phyloP scores from a whole-genome alignment of 768 basidiomycete genomes.

The Jaapia argillacea region DNA sequence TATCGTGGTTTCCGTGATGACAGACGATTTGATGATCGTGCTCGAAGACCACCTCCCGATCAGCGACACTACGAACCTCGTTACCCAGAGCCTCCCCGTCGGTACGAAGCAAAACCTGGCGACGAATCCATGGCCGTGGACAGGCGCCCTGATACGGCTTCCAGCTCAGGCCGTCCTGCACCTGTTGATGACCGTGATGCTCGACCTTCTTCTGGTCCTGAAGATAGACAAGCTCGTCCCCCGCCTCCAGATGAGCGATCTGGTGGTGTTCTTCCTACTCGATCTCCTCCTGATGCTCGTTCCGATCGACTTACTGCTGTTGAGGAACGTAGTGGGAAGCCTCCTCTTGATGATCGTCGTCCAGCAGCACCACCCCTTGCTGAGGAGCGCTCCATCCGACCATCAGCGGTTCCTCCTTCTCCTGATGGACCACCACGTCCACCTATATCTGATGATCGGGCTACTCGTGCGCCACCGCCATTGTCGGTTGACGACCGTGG shows the following conservation, averaged over 20 bases:
- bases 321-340: too few species aligned
- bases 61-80: slow-evolving; percentile 38
- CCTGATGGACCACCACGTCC: not conserved
- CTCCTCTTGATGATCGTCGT: too few species aligned
- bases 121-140: slow-evolving; percentile 10
- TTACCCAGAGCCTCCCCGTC: slow-evolving; percentile 25
- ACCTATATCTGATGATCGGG: not conserved
- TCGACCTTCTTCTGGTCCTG: slow-evolving; percentile 2
- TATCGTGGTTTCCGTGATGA: slow-evolving; percentile 28
- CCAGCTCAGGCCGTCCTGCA: slow-evolving; percentile 3
- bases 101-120: slow-evolving; percentile 20
- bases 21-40: slow-evolving; percentile 28
- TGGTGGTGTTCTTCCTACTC: not conserved
- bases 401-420: too few species aligned
- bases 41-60: slow-evolving; percentile 27
- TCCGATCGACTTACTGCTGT: too few species aligned
- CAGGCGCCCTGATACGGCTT: slow-evolving; percentile 1
- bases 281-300: not conserved
- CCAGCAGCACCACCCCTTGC: too few species aligned
- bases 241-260: too few species aligned
- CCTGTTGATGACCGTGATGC: slow-evolving; percentile 8
- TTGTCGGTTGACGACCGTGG: not conserved
- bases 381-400: too few species aligned
- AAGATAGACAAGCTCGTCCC: slow-evolving; percentile 4
- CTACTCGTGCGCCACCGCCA: too few species aligned